Evolutionary conservation across 1,139 yeast species (phyloP).

Genomic region (Pichia inconspicua): DNA sequence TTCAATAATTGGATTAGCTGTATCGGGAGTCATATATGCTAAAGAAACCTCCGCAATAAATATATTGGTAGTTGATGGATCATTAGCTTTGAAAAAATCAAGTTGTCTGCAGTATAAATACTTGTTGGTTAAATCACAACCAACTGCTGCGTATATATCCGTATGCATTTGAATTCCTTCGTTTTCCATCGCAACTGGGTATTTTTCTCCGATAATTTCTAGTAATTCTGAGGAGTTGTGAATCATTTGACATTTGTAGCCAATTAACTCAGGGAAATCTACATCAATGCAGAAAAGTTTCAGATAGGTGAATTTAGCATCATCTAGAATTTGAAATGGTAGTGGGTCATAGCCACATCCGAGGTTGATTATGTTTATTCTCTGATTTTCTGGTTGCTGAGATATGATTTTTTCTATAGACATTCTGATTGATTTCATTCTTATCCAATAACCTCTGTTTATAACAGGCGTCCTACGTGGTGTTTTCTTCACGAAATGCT

Average conservation of each 20-base stretch:
- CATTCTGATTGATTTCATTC: conserved; percentile 63
- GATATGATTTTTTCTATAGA: conserved; percentile 41
- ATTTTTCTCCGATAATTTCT: conserved; percentile 33
- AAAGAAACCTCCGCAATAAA: conserved; percentile 79
- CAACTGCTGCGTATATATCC: conserved; percentile 48
- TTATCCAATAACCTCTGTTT: conserved; percentile 76
- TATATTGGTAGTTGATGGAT: conserved; percentile 35
- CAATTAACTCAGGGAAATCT: conserved; percentile 65
- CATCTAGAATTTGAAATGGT: conserved; percentile 58
- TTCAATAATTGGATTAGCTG: conserved; percentile 58
- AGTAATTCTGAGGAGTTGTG: conserved; percentile 39
- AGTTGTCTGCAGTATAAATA: conserved; percentile 36
- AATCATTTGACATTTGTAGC: conserved; percentile 47
- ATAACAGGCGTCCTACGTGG: conserved; percentile 73
- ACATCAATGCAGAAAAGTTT: conserved; percentile 55
- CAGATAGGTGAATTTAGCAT: conserved; percentile 15
- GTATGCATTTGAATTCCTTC: conserved; percentile 36
- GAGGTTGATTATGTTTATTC: conserved; percentile 47
- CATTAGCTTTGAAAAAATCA: conserved; percentile 24
- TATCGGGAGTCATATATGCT: conserved; percentile 66
- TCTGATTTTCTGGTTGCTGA: conserved; percentile 13
- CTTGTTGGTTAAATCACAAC: conserved; percentile 60
- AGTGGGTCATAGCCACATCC: conserved; percentile 83
- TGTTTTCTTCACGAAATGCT: conserved; percentile 59
- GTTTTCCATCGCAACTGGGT: conserved; percentile 6